Percentiles rank a stretch among this genome's conserved stretches.
These are phyloP conservation scores for Coniochaeta sp. DNA, from an alignment of 2,329 filamentous ascomycete genomes.

Conservation along the genomic window DNA sequence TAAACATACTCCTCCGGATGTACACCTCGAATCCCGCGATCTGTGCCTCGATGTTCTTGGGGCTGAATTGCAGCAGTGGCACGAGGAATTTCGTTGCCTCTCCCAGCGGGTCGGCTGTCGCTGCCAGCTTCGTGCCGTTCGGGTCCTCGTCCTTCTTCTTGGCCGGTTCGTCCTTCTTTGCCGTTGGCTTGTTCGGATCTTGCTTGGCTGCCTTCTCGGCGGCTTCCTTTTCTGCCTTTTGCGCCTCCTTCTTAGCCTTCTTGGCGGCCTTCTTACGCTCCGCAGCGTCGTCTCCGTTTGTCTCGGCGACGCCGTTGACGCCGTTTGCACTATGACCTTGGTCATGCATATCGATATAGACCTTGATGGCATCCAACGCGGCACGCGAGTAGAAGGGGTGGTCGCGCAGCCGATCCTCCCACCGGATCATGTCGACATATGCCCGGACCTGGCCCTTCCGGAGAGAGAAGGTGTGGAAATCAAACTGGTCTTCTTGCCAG, in stretches of 20 bases:
- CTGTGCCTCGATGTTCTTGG: conserved; percentile 75
- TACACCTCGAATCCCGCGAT: conserved; percentile 85
- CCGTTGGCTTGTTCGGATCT: conserved; percentile 72
- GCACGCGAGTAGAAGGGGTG: conserved; percentile 89
- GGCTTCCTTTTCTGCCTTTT: conserved; percentile 68
- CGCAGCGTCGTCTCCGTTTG: conserved; percentile 55
- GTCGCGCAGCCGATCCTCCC: conserved; percentile 86
- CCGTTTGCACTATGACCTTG: conserved; percentile 60
- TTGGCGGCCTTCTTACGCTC: conserved; percentile 83
- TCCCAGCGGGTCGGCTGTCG: conserved; percentile 73
- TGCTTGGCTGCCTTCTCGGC: conserved; percentile 71
- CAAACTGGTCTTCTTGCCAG: conserved; percentile 98
- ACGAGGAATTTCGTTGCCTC: conserved; percentile 82
- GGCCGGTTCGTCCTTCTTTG: conserved; percentile 49
- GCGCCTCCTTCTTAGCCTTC: conserved; percentile 68
- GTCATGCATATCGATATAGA: conserved; percentile 76
- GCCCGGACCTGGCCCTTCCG: conserved; percentile 91
- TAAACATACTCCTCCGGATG: conserved; percentile 65
- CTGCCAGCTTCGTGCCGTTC: conserved; percentile 68
- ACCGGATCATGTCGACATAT: conserved; percentile 92
- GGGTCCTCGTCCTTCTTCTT: conserved; percentile 93
- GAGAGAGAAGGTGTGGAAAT: conserved; percentile 97
- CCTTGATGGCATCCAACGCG: conserved; percentile 70
- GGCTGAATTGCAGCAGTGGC: conserved; percentile 75
- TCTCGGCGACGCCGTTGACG: conserved; percentile 48